Percentiles rank a stretch among this genome's conserved stretches.
Conservation (phyloP, 768 basidiomycete species). For the Phaeotremella skinneri region DNA sequence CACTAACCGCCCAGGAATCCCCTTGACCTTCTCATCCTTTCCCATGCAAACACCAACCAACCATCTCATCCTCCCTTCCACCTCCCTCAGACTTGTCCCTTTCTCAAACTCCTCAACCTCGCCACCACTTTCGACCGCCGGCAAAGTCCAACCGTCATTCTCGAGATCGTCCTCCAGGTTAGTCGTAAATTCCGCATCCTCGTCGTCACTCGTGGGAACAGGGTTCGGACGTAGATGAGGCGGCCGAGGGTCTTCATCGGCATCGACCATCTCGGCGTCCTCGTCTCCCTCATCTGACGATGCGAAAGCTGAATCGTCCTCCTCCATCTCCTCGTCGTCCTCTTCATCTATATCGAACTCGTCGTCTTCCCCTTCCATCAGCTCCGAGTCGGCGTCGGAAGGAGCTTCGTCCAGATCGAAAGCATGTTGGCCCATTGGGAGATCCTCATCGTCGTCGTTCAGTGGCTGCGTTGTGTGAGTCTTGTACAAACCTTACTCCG, state of each 20-base stretch:
- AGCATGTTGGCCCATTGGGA: slow-evolving; percentile 33
- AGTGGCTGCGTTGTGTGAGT: slow-evolving; percentile 2
- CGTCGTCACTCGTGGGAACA: slow-evolving; percentile 25
- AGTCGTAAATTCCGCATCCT: slow-evolving; percentile 45
- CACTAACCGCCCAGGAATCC: slow-evolving; percentile 50
- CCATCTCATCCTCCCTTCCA: slow-evolving; percentile 52
- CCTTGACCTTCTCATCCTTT: slow-evolving; percentile 46
- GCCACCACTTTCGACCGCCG: slow-evolving; percentile 47
- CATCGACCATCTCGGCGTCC: slow-evolving; percentile 37
- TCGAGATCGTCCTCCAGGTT: slow-evolving; percentile 48
- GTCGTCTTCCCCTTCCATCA: slow-evolving; percentile 24
- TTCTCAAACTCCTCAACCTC: slow-evolving; percentile 48
- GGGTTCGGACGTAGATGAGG: slow-evolving; percentile 43
- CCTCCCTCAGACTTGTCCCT: slow-evolving; percentile 47
- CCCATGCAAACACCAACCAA: slow-evolving; percentile 48
- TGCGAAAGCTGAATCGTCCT: slow-evolving; percentile 43
- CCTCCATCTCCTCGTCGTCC: slow-evolving; percentile 30
- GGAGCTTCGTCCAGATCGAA: slow-evolving; percentile 49
- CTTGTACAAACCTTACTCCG: background rate
- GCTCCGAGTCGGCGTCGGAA: slow-evolving; percentile 34
- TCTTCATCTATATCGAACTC: slow-evolving; percentile 35
- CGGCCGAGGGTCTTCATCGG: slow-evolving; percentile 28
- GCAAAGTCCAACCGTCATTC: slow-evolving; percentile 46
- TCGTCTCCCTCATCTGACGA: slow-evolving; percentile 42
- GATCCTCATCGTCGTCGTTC: slow-evolving; percentile 35